A percentile compares a stretch with the other conserved stretches of the same genome.
phyloP scores from a whole-genome alignment of 345 rosid species.

The Rhodomyrtus tomentosa region DNA sequence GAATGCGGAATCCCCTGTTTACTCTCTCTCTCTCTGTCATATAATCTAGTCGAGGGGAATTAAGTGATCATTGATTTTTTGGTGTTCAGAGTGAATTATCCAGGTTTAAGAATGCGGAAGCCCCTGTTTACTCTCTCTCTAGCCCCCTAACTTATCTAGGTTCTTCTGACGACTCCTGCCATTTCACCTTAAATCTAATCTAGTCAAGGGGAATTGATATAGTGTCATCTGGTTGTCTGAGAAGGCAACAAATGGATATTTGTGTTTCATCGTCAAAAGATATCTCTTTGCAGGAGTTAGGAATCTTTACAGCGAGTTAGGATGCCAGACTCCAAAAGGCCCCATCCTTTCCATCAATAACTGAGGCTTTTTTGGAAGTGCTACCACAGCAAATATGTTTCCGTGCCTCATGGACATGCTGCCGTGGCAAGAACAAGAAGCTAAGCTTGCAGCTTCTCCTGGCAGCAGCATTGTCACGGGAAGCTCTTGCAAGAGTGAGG shows the following conservation, averaged over 20 bases:
- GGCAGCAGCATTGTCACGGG: background rate
- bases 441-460: slow-evolving; percentile 2
- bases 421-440: slow-evolving; percentile 7
- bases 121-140: background rate
- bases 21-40: too few species aligned
- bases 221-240: background rate
- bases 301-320: background rate
- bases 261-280: background rate
- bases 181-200: background rate
- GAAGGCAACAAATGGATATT: background rate
- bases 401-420: slow-evolving; percentile 3
- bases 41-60: too few species aligned
- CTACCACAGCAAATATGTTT: slow-evolving; percentile 15
- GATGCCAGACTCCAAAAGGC: slow-evolving; percentile 10
- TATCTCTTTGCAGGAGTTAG: background rate
- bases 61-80: background rate
- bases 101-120: background rate
- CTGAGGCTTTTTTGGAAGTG: slow-evolving; percentile 10
- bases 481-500: background rate
- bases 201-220: background rate
- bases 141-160: background rate
- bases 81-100: background rate
- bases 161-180: background rate
- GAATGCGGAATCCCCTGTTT: too few species aligned
- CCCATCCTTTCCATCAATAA: slow-evolving; percentile 14